phyloP scores from a whole-genome alignment of 2,329 filamentous ascomycete genomes.

The Xylariaceae sp. region DNA sequence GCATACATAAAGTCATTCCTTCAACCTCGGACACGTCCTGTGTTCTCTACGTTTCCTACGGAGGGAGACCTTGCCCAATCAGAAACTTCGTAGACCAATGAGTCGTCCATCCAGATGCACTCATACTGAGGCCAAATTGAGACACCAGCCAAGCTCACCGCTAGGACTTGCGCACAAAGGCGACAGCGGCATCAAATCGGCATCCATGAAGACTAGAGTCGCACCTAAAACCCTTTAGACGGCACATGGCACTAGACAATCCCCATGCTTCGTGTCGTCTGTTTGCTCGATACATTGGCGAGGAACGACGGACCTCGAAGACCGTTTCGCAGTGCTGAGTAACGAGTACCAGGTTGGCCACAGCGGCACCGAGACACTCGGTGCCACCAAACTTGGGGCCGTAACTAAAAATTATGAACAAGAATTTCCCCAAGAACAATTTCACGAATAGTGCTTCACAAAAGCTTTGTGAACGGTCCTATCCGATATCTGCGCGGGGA shows the following conservation, averaged over 20 bases:
- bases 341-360: constrained; percentile 6
- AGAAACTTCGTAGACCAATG: constrained; percentile 19
- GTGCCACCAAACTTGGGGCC: constrained; percentile 1
- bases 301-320: constrained; percentile 2
- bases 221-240: constrained; percentile 8
- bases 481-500: constrained; percentile 7
- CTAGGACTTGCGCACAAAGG: constrained; percentile 15
- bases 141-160: constrained; percentile 27
- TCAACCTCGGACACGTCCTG: constrained; percentile 16
- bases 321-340: constrained; percentile 3
- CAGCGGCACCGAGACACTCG: constrained; percentile 1
- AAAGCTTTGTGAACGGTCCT: constrained; percentile 7
- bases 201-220: constrained; percentile 10
- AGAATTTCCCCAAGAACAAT: constrained; percentile 26
- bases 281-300: constrained; percentile 5
- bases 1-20: constrained; percentile 15
- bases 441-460: constrained; percentile 16
- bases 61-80: constrained; percentile 24
- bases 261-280: constrained; percentile 1
- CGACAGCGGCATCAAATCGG: constrained; percentile 25
- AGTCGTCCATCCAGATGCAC: constrained; percentile 15
- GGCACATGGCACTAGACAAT: constrained; percentile 6
- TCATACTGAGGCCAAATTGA: constrained; percentile 13
- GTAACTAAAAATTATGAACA: constrained; percentile 31
- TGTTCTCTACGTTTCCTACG: constrained; percentile 14